phyloP scores from a whole-genome alignment of 2,329 filamentous ascomycete genomes.

The Fusarium sp. region DNA sequence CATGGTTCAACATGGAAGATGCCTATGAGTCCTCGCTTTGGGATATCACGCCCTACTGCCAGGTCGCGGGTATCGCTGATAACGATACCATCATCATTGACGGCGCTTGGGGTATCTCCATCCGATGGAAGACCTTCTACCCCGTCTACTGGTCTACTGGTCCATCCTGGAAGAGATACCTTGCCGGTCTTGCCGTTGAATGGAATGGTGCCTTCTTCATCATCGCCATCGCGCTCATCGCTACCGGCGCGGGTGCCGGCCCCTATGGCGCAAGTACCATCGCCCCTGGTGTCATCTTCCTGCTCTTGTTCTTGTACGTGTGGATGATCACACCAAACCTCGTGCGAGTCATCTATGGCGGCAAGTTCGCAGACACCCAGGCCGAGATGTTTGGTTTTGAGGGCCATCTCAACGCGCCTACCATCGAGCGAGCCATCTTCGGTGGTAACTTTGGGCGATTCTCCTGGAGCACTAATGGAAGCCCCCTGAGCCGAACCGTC shows the following conservation, averaged over 20 bases:
- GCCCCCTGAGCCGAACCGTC: slow-evolving; percentile 46
- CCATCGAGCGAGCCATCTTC: slow-evolving; percentile 51
- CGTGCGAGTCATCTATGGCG: slow-evolving; percentile 47
- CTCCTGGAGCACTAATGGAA: slow-evolving; percentile 50
- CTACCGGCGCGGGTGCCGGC: slow-evolving; percentile 22
- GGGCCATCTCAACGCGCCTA: slow-evolving; percentile 50
- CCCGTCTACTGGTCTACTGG: slow-evolving; percentile 49
- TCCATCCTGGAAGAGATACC: slow-evolving; percentile 42
- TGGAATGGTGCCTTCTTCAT: slow-evolving; percentile 45
- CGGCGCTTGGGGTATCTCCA: slow-evolving; percentile 50
- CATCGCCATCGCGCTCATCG: slow-evolving; percentile 40
- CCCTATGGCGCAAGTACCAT: slow-evolving; percentile 24
- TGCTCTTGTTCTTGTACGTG: slow-evolving; percentile 44
- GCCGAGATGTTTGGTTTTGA: slow-evolving; percentile 54
- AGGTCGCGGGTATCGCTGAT: slow-evolving; percentile 54
- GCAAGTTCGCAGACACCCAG: slow-evolving; percentile 51
- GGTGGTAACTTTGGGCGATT: slow-evolving; percentile 50
- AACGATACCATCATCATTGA: slow-evolving; percentile 55
- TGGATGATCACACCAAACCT: slow-evolving; percentile 47
- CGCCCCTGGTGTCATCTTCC: slow-evolving; percentile 41
- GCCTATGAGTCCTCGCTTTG: slow-evolving; percentile 52
- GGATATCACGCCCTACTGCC: slow-evolving; percentile 53
- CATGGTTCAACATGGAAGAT: slow-evolving; percentile 53
- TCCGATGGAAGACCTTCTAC: slow-evolving; percentile 54
- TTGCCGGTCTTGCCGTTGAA: slow-evolving; percentile 36